Conservation (phyloP, 2,329 filamentous ascomycete species). For the Aplosporella prunicola region DNA sequence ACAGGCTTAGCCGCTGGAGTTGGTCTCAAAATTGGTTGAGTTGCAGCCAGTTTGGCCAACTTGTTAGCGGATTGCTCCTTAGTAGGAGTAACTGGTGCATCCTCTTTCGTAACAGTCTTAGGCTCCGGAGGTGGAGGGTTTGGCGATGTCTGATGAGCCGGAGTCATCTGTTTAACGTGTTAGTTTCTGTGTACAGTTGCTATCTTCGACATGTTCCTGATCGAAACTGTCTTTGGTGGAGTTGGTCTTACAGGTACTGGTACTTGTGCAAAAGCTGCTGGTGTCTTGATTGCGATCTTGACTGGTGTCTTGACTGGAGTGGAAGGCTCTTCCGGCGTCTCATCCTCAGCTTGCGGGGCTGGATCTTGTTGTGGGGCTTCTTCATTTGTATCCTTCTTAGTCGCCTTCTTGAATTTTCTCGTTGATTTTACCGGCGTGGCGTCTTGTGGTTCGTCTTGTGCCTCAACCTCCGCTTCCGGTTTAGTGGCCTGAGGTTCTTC, state of each 20-base stretch:
- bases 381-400: background rate
- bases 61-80: too few species aligned
- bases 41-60: too few species aligned
- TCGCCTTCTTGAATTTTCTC: background rate
- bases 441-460: background rate
- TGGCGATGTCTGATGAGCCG: background rate
- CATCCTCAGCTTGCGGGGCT: background rate
- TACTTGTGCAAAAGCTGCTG: background rate
- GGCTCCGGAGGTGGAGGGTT: conserved; percentile 1
- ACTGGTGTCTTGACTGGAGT: conserved; percentile 6
- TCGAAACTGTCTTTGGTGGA: background rate
- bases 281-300: background rate
- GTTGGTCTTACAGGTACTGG: too few species aligned
- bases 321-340: background rate
- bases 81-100: too few species aligned
- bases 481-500: conserved; percentile 4
- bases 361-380: background rate
- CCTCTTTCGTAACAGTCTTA: background rate
- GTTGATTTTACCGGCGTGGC: background rate
- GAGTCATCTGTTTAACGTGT: conserved; percentile 2
- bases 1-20: conserved; percentile 1
- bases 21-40: too few species aligned
- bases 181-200: too few species aligned
- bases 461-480: background rate
- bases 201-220: too few species aligned